phyloP scores from a whole-genome alignment of 202 grass and related monocot species.

The Cymbopogon flexuosus region DNA sequence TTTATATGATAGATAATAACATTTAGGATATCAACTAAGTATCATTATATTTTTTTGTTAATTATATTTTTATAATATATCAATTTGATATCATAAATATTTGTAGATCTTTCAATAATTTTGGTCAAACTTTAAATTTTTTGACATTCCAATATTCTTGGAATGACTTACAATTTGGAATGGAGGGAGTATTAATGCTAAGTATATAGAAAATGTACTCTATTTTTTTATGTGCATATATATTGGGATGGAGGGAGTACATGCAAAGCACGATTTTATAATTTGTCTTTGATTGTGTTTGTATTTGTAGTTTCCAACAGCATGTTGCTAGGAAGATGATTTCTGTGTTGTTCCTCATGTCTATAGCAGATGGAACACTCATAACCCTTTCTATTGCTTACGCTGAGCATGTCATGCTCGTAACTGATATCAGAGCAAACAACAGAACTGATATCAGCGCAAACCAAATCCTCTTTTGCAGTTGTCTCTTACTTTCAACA shows the following conservation, averaged over 20 bases:
- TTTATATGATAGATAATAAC: too few relatives aligned
- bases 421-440: conserved; percentile 31
- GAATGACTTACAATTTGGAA: too few relatives aligned
- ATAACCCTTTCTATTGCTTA: background rate
- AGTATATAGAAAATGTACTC: too few relatives aligned
- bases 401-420: background rate
- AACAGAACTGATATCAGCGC: background rate
- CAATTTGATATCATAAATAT: too few relatives aligned
- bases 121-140: too few relatives aligned
- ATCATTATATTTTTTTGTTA: too few relatives aligned
- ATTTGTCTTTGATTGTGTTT: conserved; percentile 8
- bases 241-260: background rate
- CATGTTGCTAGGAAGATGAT: background rate
- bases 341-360: conserved; percentile 8
- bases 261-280: background rate
- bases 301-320: conserved; percentile 1
- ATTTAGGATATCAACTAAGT: too few relatives aligned
- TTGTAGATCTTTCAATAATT: too few relatives aligned
- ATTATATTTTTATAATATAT: too few relatives aligned
- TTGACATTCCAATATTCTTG: too few relatives aligned
- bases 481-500: background rate
- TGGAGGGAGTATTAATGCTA: too few relatives aligned
- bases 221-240: background rate
- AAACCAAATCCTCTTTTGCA: conserved; percentile 13
- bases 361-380: conserved; percentile 5